phyloP scores from a whole-genome alignment of 1,139 yeast genomes.

The Diutina pseudorugosa region DNA sequence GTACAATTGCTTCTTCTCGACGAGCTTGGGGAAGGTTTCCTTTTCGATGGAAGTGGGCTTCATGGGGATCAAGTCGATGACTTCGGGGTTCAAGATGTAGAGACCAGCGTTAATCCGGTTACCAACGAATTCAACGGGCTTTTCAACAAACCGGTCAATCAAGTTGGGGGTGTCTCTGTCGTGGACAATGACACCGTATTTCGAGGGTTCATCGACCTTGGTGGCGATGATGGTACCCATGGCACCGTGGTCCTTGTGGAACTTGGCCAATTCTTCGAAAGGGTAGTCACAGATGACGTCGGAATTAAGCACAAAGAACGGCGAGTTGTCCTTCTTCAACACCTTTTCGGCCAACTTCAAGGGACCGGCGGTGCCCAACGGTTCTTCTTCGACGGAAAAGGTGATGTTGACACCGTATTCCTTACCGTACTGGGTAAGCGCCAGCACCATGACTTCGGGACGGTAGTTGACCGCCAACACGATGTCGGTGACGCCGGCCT shows the following conservation, averaged over 20 bases:
- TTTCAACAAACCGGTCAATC: conserved; percentile 97
- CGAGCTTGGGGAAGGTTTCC: conserved; percentile 97
- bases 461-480: conserved; percentile 98
- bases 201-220: conserved; percentile 98
- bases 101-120: conserved; percentile 97
- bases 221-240: conserved; percentile 98
- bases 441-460: conserved; percentile 97
- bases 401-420: conserved; percentile 92
- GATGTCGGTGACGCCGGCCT: conserved; percentile 97
- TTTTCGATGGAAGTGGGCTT: conserved; percentile 98
- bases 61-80: conserved; percentile 90
- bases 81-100: conserved; percentile 92
- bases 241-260: conserved; percentile 95
- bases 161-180: conserved; percentile 77
- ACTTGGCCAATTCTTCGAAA: conserved; percentile 78
- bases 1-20: conserved; percentile 78
- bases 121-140: conserved; percentile 98
- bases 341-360: conserved; percentile 92
- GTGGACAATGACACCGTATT: conserved; percentile 98
- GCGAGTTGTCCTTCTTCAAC: conserved; percentile 87
- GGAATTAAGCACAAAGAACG: conserved; percentile 95
- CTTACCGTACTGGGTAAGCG: conserved; percentile 86
- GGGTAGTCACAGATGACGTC: conserved; percentile 99
- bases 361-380: conserved; percentile 99
- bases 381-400: conserved; percentile 98